Evolutionary conservation across 305 asterid genomes (phyloP), one percentile per base, ranked within the genome.

Genomic region (Fraxinus angustifolia): DNA sequence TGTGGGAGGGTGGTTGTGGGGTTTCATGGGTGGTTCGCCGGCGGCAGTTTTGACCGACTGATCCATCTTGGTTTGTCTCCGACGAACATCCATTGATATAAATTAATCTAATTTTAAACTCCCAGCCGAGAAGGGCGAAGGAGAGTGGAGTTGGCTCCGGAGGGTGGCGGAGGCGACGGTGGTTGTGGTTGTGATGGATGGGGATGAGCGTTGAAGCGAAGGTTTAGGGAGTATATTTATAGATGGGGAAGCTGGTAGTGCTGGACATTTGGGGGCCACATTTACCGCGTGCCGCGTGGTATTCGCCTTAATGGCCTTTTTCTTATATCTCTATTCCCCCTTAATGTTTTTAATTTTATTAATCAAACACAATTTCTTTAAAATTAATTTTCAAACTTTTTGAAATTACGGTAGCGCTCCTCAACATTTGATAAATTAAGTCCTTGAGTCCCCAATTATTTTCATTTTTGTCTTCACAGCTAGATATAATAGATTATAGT

Each of bases 41-140:
- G 77, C 73, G 38, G 82, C 62, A 16, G 26, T 2, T 72, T 83
- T 83, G 6, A 67, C 77, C 8, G 79, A 4, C 14, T 12, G 34
- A 5, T 48, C 8, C 2, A 76, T 14, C 28, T 79, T 82, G 12
- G 48, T 11, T 3, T 19, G 70, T 53, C 84, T 85, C 84, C 84
- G 86, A 77, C 84, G 84, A 80, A 82, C 78, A 58, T 85, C 84
- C 87, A 84, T 84, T 72, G 11, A 58, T 8, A 40, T 28, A 7
- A 30, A 0, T 68, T 12, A 14, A 30, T 68, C 11, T 30, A n/a
- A 34, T 26, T 77, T 23, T 34, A 28, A 75, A 26, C 33, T n/a
- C 17, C 38, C 73, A 34, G 40, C 67, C 0, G 6, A 19, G 11
- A 74, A 23, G 38, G 48, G 65, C 0, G 10, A 21, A 16, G 65